phyloP scores from a whole-genome alignment of 768 basidiomycete genomes.

The Suillus weaverae region DNA sequence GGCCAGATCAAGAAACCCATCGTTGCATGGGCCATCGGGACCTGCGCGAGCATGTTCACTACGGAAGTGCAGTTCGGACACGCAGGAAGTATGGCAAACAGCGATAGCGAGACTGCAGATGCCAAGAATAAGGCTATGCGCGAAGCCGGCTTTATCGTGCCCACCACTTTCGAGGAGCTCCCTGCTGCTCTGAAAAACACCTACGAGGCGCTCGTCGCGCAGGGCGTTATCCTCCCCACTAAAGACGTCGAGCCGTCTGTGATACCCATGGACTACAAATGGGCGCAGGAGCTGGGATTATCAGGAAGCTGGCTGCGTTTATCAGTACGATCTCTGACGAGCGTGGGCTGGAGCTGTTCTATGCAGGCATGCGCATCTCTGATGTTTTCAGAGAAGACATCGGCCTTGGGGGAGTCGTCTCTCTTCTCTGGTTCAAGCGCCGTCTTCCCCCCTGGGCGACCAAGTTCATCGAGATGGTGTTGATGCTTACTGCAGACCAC shows the following conservation, averaged over 20 bases:
- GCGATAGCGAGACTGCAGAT: slow-evolving; percentile 95
- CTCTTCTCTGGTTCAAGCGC: slow-evolving; percentile 97
- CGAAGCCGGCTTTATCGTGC: slow-evolving; percentile 93
- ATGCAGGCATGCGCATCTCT: slow-evolving; percentile 98
- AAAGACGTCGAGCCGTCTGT: slow-evolving; percentile 86
- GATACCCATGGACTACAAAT: slow-evolving; percentile 99
- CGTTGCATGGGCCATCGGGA: slow-evolving; percentile 99
- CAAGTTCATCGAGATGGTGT: slow-evolving; percentile 99
- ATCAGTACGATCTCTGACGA: slow-evolving; percentile 99
- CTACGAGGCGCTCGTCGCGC: slow-evolving; percentile 76
- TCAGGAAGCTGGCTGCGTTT: slow-evolving; percentile 98
- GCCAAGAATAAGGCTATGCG: slow-evolving; percentile 87
- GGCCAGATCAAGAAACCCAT: slow-evolving; percentile 97
- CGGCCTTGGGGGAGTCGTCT: slow-evolving; percentile 95
- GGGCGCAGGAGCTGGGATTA: slow-evolving; percentile 99
- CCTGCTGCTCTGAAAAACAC: slow-evolving; percentile 69
- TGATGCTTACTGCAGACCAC: slow-evolving; percentile 99
- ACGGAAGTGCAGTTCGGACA: slow-evolving; percentile 99
- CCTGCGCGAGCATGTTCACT: slow-evolving; percentile 99
- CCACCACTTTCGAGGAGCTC: slow-evolving; percentile 96
- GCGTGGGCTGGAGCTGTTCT: slow-evolving; percentile 96
- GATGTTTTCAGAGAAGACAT: slow-evolving; percentile 99
- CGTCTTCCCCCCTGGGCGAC: slow-evolving; percentile 88
- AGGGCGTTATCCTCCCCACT: slow-evolving; percentile 67
- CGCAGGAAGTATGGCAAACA: slow-evolving; percentile 98